Evolutionary conservation across 2,329 filamentous ascomycete species (phyloP).

Genomic region (Cordyceps cateniannulata): DNA sequence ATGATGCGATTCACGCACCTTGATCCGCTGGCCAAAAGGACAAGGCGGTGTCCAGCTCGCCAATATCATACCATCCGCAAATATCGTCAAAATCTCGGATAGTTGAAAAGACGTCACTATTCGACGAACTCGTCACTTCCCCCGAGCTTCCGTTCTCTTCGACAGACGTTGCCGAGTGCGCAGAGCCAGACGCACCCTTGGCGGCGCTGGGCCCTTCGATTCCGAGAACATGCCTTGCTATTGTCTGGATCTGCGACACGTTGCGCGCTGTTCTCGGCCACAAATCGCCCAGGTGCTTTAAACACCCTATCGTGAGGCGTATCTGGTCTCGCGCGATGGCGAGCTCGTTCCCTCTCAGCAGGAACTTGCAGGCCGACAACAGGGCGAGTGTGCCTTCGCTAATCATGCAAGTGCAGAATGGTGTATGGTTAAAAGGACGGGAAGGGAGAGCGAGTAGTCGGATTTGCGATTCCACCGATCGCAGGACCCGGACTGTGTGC

Average conservation of each 20-base stretch:
- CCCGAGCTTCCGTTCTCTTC: not conserved
- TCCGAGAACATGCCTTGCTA: conserved; percentile 27
- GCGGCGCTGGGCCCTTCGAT: not conserved
- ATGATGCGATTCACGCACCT: not conserved
- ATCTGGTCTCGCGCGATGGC: conserved; percentile 34
- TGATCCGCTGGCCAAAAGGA: conserved; percentile 6
- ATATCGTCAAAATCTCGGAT: conserved; percentile 7
- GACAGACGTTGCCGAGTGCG: not conserved
- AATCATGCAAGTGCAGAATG: conserved; percentile 36
- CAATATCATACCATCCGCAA: conserved; percentile 10
- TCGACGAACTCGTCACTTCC: not conserved
- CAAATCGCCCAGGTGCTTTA: conserved; percentile 28
- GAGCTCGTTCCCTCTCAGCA: conserved; percentile 27
- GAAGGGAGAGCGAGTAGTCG: conserved; percentile 31
- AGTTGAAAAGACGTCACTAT: conserved; percentile 2
- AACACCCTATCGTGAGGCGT: conserved; percentile 34
- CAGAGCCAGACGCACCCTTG: not conserved
- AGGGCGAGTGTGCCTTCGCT: conserved; percentile 30
- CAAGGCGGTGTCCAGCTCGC: conserved; percentile 1
- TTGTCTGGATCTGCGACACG: conserved; percentile 32
- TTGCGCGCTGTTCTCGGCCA: conserved; percentile 32
- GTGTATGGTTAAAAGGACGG: conserved; percentile 28
- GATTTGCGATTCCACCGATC: conserved; percentile 31
- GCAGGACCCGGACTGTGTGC: conserved; percentile 33
- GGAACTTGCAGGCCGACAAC: conserved; percentile 30